These are phyloP conservation scores for Carex myosuroides DNA, from an alignment of 176 grass and related monocot species.

Conservation along the genomic window DNA sequence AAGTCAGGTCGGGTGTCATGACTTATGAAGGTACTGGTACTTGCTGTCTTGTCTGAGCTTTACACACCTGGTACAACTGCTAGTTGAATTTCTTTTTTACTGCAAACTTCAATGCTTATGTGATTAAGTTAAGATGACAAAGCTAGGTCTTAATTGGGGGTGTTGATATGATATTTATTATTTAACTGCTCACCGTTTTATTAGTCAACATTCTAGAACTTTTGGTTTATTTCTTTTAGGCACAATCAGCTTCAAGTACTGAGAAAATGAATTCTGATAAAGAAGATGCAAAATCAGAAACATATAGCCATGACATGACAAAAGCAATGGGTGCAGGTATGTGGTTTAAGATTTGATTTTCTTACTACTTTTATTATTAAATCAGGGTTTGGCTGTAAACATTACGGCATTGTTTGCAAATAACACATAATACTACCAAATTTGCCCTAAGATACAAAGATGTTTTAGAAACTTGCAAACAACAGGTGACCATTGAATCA, in stretches of 20 bases:
- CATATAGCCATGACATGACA: slow-evolving; percentile 78
- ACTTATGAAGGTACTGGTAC: not conserved
- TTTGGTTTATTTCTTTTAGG: not conserved
- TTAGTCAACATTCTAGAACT: not conserved
- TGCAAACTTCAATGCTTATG: not conserved
- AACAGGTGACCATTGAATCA: not conserved
- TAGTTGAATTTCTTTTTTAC: not conserved
- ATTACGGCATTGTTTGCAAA: not conserved
- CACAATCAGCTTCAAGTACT: slow-evolving; percentile 7
- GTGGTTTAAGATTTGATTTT: not conserved
- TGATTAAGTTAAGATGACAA: not conserved
- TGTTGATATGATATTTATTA: not conserved
- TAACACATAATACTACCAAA: not conserved
- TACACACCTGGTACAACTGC: not conserved
- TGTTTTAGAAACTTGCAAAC: not conserved
- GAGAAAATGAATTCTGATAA: slow-evolving; percentile 22
- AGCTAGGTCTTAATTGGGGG: not conserved
- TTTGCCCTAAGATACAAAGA: not conserved
- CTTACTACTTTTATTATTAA: not conserved
- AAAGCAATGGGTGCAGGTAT: slow-evolving; percentile 92
- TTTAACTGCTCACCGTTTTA: not conserved
- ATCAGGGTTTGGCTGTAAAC: not conserved
- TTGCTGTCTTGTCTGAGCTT: not conserved
- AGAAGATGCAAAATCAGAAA: slow-evolving; percentile 45
- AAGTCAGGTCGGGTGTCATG: not conserved